Evolutionary conservation across 2,329 filamentous ascomycete species (phyloP).

Genomic region (Colletotrichum spaethianum): DNA sequence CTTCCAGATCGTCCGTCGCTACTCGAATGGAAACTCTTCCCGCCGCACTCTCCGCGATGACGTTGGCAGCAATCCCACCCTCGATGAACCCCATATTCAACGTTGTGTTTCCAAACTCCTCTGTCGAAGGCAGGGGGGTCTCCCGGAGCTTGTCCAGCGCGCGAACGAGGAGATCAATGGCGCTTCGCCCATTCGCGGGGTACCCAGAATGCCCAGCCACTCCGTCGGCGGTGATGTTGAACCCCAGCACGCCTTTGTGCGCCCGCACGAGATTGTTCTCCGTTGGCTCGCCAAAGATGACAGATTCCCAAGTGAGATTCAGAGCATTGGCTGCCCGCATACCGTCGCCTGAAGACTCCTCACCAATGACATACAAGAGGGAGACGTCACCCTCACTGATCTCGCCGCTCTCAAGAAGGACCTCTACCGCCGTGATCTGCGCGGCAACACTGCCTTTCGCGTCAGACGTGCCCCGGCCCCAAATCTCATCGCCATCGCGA

Average conservation of each 20-base stretch:
- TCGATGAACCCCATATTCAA: constrained; percentile 85
- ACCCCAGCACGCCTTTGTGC: constrained; percentile 87
- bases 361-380: constrained; percentile 81
- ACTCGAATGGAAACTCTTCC: constrained; percentile 81
- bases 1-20: constrained; percentile 77
- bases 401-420: constrained; percentile 60
- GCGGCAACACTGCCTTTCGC: constrained; percentile 80
- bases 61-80: constrained; percentile 89
- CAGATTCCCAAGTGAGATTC: constrained; percentile 68
- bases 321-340: constrained; percentile 69
- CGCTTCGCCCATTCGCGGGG: constrained; percentile 88
- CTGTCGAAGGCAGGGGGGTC: constrained; percentile 80
- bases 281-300: constrained; percentile 95
- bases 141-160: constrained; percentile 77
- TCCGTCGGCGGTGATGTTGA: constrained; percentile 78
- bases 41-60: constrained; percentile 82
- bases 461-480: constrained; percentile 81
- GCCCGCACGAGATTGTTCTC: constrained; percentile 89
- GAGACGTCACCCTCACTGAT: constrained; percentile 66
- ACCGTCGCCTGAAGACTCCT: constrained; percentile 85
- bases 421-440: constrained; percentile 77
- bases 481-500: constrained; percentile 69
- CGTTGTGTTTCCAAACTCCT: constrained; percentile 88
- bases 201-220: constrained; percentile 91
- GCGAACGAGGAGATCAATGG: constrained; percentile 84